Evolutionary conservation across 2,329 filamentous ascomycete species (phyloP), one percentile per base, ranked within the genome.

Genomic region (Diaporthe nobilis): DNA sequence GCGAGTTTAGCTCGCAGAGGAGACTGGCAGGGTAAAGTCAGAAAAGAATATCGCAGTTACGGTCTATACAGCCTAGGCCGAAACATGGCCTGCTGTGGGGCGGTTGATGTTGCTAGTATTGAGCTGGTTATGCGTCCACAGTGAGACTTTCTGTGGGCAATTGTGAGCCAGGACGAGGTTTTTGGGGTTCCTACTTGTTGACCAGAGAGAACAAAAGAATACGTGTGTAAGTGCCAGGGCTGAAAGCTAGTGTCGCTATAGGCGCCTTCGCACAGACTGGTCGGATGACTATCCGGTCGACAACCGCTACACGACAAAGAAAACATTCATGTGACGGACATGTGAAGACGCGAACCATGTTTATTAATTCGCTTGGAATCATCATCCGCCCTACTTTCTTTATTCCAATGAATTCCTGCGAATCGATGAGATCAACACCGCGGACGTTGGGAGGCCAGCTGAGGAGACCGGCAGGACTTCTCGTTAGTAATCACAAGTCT

Each of bases 211-310:
- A 68, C 44, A 53, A 68, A 28, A 39, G 10, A 34, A 37, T 49
- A 10, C 22, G 22, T 3, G 31, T 39, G 20, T 3, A 12, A 17
- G 44, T 1, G 20, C 8, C 28, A 28, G n/a, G 25, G 65, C 65
- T 68, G 65, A 68, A 53, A 39, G n/a, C 4, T 22, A 8, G 1
- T 13, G n/a, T 55, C 15, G 17, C 4, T 34, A 55, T 70, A 15
- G n/a, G 34, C 47, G 49, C 49, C 31, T 22, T 70, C 8, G 49
- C 65, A 70, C 47, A 42, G 65, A 70, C 65, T 51, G 65, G 65
- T 70, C 15, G n/a, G 34, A 2, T 10, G 34, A 28, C 65, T 51
- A 53, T 12, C 22, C 10, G 2, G 44, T 51, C 22, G 44, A 53
- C 31, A 10, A 39, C 10, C 12, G 20, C 22, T 17, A 20, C 31